phyloP scores from a whole-genome alignment of 2,329 filamentous ascomycete species.

The Thielaviopsis euricoi region DNA sequence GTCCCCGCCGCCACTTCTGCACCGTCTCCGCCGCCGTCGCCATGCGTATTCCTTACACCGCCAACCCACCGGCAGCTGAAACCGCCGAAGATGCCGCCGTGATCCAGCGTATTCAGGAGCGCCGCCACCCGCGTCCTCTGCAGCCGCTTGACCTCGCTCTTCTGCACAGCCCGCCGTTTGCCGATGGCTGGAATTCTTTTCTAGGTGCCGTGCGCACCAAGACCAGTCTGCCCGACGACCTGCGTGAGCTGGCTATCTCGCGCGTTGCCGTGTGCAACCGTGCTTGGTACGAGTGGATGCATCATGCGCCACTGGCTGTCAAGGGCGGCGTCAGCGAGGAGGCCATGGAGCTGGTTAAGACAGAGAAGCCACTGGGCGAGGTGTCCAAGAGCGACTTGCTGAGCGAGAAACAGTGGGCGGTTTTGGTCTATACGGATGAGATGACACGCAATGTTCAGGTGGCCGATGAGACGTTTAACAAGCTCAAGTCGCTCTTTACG shows the following conservation, averaged over 20 bases:
- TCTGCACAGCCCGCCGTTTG: conserved; percentile 56
- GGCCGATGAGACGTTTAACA: conserved; percentile 47
- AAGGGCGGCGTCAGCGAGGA: conserved; percentile 38
- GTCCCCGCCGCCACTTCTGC: background rate
- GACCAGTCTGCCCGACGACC: conserved; percentile 31
- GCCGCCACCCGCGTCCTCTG: conserved; percentile 51
- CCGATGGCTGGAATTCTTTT: conserved; percentile 60
- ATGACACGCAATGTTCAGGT: conserved; percentile 67
- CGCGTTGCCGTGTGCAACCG: conserved; percentile 65
- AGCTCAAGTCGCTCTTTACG: conserved; percentile 42
- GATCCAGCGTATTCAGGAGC: conserved; percentile 45
- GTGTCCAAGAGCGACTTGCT: conserved; percentile 24
- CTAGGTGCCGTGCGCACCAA: conserved; percentile 45
- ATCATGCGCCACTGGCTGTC: conserved; percentile 54
- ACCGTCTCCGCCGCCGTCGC: conserved; percentile 15
- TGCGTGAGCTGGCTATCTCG: conserved; percentile 67
- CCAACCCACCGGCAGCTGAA: conserved; percentile 31
- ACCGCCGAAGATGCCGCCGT: conserved; percentile 36
- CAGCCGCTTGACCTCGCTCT: conserved; percentile 62
- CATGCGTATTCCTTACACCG: conserved; percentile 54
- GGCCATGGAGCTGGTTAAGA: conserved; percentile 30
- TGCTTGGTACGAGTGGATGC: conserved; percentile 74
- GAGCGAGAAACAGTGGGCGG: conserved; percentile 46
- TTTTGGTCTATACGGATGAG: conserved; percentile 60
- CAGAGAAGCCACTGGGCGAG: conserved; percentile 16